A percentile compares a stretch with the other conserved stretches of the same genome.
Evolutionary conservation across 2,329 filamentous ascomycete genomes (phyloP).

Genomic region (Alternaria atra): DNA sequence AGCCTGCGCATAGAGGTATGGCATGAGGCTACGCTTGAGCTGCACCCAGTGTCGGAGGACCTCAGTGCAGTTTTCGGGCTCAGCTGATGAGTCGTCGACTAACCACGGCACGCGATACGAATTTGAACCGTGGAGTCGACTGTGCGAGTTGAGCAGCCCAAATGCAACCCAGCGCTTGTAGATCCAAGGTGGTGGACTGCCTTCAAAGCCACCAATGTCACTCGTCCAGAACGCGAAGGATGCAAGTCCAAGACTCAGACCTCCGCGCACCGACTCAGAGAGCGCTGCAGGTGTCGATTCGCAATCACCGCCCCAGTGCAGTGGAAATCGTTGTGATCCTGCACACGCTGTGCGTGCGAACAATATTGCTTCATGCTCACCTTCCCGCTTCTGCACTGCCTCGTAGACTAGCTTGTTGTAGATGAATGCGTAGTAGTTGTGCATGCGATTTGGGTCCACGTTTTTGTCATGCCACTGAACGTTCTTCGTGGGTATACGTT

Average conservation of each 20-base stretch:
- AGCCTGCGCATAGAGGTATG: constrained; percentile 65
- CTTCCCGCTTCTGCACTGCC: constrained; percentile 64
- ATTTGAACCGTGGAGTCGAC: constrained; percentile 72
- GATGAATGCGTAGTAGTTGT: constrained; percentile 78
- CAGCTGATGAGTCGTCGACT: constrained; percentile 68
- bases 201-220: constrained; percentile 78
- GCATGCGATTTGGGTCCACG: constrained; percentile 72
- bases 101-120: constrained; percentile 80
- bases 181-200: constrained; percentile 70
- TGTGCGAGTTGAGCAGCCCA: constrained; percentile 74
- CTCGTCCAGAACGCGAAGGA: constrained; percentile 75
- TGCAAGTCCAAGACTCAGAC: constrained; percentile 69
- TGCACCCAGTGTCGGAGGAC: constrained; percentile 64
- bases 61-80: constrained; percentile 60
- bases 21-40: constrained; percentile 66
- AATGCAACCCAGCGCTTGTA: constrained; percentile 85
- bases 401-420: constrained; percentile 77
- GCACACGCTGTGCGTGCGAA: constrained; percentile 74
- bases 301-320: constrained; percentile 76
- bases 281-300: constrained; percentile 78
- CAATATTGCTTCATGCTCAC: constrained; percentile 66
- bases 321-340: constrained; percentile 73
- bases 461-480: constrained; percentile 70
- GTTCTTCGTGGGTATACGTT: constrained; percentile 72
- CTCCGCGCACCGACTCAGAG: constrained; percentile 74